Evolutionary conservation across 2,329 filamentous ascomycete species (phyloP).

Genomic region (Stylonectria norvegica): DNA sequence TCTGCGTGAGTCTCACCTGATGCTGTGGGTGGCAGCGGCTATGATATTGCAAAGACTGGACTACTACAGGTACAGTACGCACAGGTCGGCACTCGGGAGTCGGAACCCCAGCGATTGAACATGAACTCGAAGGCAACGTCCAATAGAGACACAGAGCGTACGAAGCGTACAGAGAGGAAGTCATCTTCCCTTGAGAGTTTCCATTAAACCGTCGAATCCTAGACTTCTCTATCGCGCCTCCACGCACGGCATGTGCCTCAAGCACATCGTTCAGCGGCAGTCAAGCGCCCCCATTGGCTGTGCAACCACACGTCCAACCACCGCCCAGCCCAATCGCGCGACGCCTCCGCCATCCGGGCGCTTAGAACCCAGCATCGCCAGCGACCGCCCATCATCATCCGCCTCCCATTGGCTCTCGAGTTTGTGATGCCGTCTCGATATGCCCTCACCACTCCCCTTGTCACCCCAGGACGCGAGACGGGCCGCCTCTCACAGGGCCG

Average conservation of each 20-base stretch:
- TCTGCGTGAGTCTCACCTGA: conserved; percentile 15
- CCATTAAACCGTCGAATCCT: no score
- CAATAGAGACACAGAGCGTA: no score
- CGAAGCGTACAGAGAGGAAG: no score
- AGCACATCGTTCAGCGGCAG: conserved; percentile 17
- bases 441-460: conserved; percentile 14
- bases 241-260: conserved; percentile 15
- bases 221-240: no score
- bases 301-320: conserved; percentile 12
- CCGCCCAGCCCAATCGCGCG: conserved; percentile 26
- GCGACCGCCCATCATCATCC: conserved; percentile 14
- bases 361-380: conserved; percentile 26
- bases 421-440: conserved; percentile 15
- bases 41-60: conserved; percentile 14
- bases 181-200: no score
- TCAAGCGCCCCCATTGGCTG: conserved; percentile 23
- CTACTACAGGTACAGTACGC: neutral
- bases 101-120: neutral
- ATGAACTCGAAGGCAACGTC: no score
- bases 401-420: conserved; percentile 27
- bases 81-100: neutral
- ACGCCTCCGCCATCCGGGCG: conserved; percentile 27
- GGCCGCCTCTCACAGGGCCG: conserved; percentile 13
- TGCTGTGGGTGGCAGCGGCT: conserved; percentile 14
- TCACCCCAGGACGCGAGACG: conserved; percentile 6